Conservation (phyloP, 495 filamentous ascomycete genomes). For the Penicillium simplicissimum region DNA sequence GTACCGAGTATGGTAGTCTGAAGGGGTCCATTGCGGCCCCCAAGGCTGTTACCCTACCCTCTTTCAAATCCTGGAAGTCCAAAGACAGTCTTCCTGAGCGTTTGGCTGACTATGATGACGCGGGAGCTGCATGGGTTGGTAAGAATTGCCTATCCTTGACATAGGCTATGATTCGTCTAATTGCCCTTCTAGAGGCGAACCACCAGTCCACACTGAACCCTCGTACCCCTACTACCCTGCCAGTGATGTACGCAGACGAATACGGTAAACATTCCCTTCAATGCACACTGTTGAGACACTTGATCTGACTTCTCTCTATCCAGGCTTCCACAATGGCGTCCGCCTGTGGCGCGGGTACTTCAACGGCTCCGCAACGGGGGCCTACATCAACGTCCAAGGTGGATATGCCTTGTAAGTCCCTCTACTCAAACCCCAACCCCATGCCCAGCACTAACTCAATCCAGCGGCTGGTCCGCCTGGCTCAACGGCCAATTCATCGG, state of each 20-base stretch:
- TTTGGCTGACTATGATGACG: constrained; percentile 59
- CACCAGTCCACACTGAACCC: constrained; percentile 61
- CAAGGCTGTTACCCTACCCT: constrained; percentile 49
- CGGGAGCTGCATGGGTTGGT: constrained; percentile 56
- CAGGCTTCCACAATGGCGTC: constrained; percentile 65
- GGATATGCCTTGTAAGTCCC: constrained; percentile 54
- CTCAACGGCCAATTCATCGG: constrained; percentile 55
- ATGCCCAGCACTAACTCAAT: background rate
- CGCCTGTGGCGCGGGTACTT: constrained; percentile 73
- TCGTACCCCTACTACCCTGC: constrained; percentile 57
- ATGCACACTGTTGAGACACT: background rate
- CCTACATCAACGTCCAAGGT: constrained; percentile 60
- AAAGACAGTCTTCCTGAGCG: constrained; percentile 71
- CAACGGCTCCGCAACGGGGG: constrained; percentile 52
- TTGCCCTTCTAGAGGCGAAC: constrained; percentile 43
- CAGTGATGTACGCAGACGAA: constrained; percentile 60
- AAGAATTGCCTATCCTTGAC: constrained; percentile 4
- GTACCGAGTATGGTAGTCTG: constrained; percentile 49
- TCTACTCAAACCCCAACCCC: background rate
- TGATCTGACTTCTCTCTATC: background rate
- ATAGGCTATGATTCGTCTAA: background rate
- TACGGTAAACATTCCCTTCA: constrained; percentile 47
- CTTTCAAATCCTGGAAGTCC: constrained; percentile 61
- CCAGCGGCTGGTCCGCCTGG: constrained; percentile 55
- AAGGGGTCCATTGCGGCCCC: constrained; percentile 48